phyloP scores from a whole-genome alignment of 805 yeast genomes.

The Sugiyamaella mastotermitis region DNA sequence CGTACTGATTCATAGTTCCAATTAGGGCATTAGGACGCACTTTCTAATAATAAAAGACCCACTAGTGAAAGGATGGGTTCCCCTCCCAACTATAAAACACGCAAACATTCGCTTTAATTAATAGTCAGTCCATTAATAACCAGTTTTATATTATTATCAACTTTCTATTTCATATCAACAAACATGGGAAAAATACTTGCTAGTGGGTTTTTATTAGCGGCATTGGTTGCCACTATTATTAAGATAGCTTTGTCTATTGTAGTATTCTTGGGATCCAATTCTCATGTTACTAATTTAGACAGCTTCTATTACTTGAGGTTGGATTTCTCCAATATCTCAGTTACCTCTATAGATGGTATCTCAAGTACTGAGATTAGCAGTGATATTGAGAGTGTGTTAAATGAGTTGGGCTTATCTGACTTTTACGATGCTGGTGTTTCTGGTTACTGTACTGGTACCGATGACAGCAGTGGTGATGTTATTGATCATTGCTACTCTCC shows the following conservation, averaged over 20 bases:
- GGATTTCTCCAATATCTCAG: conserved; percentile 34
- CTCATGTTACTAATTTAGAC: conserved; percentile 37
- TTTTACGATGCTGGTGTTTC: conserved; percentile 54
- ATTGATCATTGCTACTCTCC: conserved; percentile 51
- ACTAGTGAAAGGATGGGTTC: too few species aligned
- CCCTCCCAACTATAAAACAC: too few species aligned
- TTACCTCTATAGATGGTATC: conserved; percentile 19
- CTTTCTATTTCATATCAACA: too few species aligned
- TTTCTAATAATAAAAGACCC: too few species aligned
- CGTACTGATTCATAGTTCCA: too few species aligned
- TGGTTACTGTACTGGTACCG: conserved; percentile 54
- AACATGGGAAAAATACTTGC: too few species aligned
- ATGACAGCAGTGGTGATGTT: conserved; percentile 22
- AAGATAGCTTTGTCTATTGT: conserved; percentile 44
- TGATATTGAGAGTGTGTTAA: conserved; percentile 9
- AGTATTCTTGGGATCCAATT: conserved; percentile 48
- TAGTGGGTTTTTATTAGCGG: too few species aligned
- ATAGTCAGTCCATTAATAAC: too few species aligned
- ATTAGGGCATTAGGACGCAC: too few species aligned
- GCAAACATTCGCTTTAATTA: too few species aligned
- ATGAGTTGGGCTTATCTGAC: conserved; percentile 38
- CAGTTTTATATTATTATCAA: too few species aligned
- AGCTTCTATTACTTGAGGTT: conserved; percentile 45
- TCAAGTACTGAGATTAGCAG: conserved; percentile 14
- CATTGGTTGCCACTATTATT: too few species aligned